Base-by-base conservation (phyloP, 2,329 filamentous ascomycete genomes). In the Fusarium circinatum region DNA sequence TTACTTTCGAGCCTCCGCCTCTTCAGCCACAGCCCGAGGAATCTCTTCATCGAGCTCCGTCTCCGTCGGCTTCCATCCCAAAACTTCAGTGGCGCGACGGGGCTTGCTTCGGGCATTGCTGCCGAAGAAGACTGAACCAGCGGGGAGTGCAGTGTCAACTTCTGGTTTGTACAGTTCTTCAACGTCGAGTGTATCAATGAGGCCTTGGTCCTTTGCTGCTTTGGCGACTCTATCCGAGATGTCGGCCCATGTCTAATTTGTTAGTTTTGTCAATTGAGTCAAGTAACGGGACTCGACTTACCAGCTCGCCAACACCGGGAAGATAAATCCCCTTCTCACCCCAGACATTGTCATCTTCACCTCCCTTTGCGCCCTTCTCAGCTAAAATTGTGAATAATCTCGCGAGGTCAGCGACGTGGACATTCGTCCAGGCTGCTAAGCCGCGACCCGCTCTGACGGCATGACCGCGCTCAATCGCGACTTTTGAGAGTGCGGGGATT, bases 41-140 rank as follows among this genome's bases (percentile, higher is more conserved):
- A 82, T 81, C 44, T 82, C 79, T 3, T 87, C 86, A 60, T 86
- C 80, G 60, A 91, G 60, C n/a, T 82, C 82, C 45, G 83, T 83
- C 72, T 85, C 82, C 26, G 78, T 81, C 0, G 89, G 88, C 56
- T 83, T 82, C 90, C 89, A 92, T 0, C 85, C 86, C 13, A 92
- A 75, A 47, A 89, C 70, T 73, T 87, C 85, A 45, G 82, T 85
- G 11, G 84, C 90, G 39, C 89, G 83, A 56, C 83, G 82, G 0
- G 89, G 86, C 61, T 81, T 84, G 38, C 85, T 85, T 67, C 87
- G 81, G 18, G 89, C 90, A 71, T 92, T 91, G 54, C 85, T 85
- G 0, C 89, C 89, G 82, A 88, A 90, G 10, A 87, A 80, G 12
- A 87, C 80, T 47, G 83, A 81, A 15, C 87, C 88, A 52, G 82